phyloP scores from a whole-genome alignment of 75 land plant species.

The Ceratopteris richardii region DNA sequence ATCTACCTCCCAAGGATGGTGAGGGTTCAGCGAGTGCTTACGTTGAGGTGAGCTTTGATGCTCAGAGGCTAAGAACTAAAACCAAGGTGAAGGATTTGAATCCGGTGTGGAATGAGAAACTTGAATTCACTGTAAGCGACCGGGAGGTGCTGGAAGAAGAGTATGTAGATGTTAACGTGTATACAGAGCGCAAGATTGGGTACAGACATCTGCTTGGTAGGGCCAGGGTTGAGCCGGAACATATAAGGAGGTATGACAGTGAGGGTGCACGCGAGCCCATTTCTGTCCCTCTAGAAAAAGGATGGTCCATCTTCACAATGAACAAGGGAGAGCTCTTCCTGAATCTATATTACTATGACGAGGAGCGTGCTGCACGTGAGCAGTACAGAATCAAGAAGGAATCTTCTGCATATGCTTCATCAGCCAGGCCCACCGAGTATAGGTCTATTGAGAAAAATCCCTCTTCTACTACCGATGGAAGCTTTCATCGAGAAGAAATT shows the following conservation, averaged over 20 bases:
- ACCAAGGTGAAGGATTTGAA: constrained; percentile 48
- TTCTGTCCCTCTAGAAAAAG: neutral
- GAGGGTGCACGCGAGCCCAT: neutral
- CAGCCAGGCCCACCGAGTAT: too few species aligned
- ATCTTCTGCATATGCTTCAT: too few species aligned
- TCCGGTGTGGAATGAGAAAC: constrained; percentile 76
- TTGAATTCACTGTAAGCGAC: constrained; percentile 38
- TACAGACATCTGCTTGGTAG: constrained; percentile 8
- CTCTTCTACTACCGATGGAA: too few species aligned
- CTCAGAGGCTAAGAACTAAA: constrained; percentile 43
- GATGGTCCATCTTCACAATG: neutral
- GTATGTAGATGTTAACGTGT: constrained; percentile 35
- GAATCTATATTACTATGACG: constrained; percentile 1
- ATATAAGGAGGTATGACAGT: constrained; percentile 8
- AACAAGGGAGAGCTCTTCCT: neutral
- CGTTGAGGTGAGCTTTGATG: constrained; percentile 68
- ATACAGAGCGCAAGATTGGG: constrained; percentile 3
- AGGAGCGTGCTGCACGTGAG: neutral
- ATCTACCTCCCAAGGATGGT: constrained; percentile 86
- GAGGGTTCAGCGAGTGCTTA: constrained; percentile 72
- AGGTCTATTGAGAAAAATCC: too few species aligned
- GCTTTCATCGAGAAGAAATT: too few species aligned
- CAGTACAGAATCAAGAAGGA: too few species aligned
- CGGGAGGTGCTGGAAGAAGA: constrained; percentile 31
- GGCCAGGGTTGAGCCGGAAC: constrained; percentile 1